phyloP scores from a whole-genome alignment of 2,329 filamentous ascomycete species.

The Rachicladosporium sp. region DNA sequence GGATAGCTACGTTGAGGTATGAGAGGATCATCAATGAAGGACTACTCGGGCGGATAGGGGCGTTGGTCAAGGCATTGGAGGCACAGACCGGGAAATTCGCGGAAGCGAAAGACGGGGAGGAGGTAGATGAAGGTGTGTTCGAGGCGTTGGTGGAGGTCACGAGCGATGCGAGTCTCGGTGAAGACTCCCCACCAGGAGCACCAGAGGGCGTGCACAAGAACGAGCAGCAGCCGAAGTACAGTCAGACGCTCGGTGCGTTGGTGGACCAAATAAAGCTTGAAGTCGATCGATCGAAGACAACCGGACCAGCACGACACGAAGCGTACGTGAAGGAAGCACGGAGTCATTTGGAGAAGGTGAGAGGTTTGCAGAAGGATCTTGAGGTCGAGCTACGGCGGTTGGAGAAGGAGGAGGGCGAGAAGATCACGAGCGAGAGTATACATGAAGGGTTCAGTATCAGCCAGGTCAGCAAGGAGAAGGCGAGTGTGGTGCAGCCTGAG shows the following conservation, averaged over 20 bases:
- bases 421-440: constrained; percentile 87
- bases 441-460: constrained; percentile 87
- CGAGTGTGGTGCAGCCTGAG: constrained; percentile 23
- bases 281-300: constrained; percentile 58
- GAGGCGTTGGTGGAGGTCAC: constrained; percentile 65
- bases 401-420: constrained; percentile 70
- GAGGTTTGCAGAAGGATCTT: constrained; percentile 64
- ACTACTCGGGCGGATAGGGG: constrained; percentile 70
- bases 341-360: constrained; percentile 65
- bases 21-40: constrained; percentile 89
- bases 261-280: constrained; percentile 86
- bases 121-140: constrained; percentile 75
- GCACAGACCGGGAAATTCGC: constrained; percentile 52
- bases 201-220: constrained; percentile 70
- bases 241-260: constrained; percentile 96
- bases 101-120: constrained; percentile 43
- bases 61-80: constrained; percentile 61
- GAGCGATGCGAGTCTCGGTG: constrained; percentile 54
- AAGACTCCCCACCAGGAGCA: constrained; percentile 63
- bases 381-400: constrained; percentile 62
- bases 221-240: constrained; percentile 69
- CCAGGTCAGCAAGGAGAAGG: constrained; percentile 50
- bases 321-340: constrained; percentile 69
- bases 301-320: constrained; percentile 44
- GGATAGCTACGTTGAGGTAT: constrained; percentile 86